Conservation (phyloP, 345 rosid genomes). For the Odontarrhena argentea region DNA sequence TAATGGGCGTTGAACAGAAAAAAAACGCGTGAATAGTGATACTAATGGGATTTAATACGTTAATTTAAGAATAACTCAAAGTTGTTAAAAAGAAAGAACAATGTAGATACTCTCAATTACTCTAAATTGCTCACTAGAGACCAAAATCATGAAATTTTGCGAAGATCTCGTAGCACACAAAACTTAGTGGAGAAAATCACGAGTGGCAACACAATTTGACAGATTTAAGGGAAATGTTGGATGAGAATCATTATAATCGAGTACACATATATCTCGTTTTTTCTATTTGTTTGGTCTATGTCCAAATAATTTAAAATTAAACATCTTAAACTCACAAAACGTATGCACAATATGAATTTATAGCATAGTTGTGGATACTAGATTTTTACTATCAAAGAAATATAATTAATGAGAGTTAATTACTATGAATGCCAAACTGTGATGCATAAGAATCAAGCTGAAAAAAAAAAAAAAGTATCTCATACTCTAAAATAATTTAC, state of each 20-base stretch:
- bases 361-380: no score
- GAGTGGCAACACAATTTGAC: slow-evolving; percentile 37
- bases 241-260: slow-evolving; percentile 17
- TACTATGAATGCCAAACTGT: no score
- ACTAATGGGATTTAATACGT: background rate
- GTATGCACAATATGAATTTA: slow-evolving; percentile 12
- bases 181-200: slow-evolving; percentile 41
- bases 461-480: no score
- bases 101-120: background rate
- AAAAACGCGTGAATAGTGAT: no score
- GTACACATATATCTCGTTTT: background rate
- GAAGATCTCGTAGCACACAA: slow-evolving; percentile 30
- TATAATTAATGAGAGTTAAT: no score
- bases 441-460: no score
- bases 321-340: slow-evolving; percentile 26
- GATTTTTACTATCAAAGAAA: no score
- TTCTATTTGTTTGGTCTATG: background rate
- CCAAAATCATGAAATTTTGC: slow-evolving; percentile 38
- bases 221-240: slow-evolving; percentile 41
- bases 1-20: no score
- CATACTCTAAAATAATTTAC: no score
- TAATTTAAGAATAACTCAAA: background rate
- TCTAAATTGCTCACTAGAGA: slow-evolving; percentile 9
- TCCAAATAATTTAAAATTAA: slow-evolving; percentile 9
- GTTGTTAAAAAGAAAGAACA: background rate